A percentile compares a stretch with the other conserved stretches of the same genome.
phyloP scores from a whole-genome alignment of 345 rosid species.

The Populus tremula region DNA sequence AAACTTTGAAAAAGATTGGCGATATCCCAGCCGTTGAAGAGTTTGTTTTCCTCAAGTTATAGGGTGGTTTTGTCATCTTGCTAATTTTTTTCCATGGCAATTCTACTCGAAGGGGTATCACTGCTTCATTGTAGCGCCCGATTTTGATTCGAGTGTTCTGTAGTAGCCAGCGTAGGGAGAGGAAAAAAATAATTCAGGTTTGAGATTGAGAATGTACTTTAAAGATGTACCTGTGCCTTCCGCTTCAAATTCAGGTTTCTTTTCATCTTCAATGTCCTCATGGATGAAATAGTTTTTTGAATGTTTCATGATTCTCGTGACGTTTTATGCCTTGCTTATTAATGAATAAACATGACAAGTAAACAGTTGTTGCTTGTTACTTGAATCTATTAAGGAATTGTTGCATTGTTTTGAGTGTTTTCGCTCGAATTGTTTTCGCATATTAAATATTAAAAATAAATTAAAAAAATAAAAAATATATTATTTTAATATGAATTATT shows the following conservation, averaged over 20 bases:
- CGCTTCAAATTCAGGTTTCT: background rate
- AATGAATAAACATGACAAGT: background rate
- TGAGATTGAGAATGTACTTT: background rate
- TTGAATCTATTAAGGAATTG: background rate
- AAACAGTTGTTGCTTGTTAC: background rate
- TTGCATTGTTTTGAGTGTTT: too few species aligned
- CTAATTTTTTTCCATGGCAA: too few species aligned
- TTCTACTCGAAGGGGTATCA: constrained; percentile 7
- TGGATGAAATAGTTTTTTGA: background rate
- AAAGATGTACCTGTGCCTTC: background rate
- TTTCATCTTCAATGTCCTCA: background rate
- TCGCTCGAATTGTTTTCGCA: too few species aligned
- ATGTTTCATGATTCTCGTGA: background rate
- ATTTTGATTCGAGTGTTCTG: constrained; percentile 28
- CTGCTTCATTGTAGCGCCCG: constrained; percentile 3
- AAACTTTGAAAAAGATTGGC: constrained; percentile 24
- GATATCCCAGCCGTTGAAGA: constrained; percentile 27
- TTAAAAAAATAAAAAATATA: too few species aligned
- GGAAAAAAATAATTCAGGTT: constrained; percentile 23
- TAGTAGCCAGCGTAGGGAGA: constrained; percentile 10
- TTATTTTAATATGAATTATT: too few species aligned
- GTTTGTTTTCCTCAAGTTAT: constrained; percentile 28
- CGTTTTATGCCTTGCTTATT: background rate
- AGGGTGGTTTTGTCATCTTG: background rate
- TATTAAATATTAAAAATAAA: too few species aligned